phyloP scores from a whole-genome alignment of 768 basidiomycete genomes.

The Boletus sp. region DNA sequence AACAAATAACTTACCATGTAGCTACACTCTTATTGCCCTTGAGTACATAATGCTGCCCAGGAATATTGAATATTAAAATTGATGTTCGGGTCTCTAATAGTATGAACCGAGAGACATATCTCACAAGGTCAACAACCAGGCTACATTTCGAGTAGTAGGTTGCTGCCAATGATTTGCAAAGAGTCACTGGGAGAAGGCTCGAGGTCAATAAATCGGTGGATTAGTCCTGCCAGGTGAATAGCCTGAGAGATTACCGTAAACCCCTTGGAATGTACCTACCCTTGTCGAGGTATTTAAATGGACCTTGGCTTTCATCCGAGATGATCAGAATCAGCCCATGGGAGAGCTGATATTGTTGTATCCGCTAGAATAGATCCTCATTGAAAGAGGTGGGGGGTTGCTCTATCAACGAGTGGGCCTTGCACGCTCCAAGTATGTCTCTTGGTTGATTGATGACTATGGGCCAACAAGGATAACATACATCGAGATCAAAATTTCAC shows the following conservation, averaged over 20 bases:
- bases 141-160: too few species aligned
- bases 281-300: not conserved
- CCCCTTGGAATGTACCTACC: not conserved
- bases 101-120: too few species aligned
- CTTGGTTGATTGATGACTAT: not conserved
- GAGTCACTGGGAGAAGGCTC: not conserved
- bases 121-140: too few species aligned
- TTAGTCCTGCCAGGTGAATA: not conserved
- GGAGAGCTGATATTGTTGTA: too few species aligned
- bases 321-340: not conserved
- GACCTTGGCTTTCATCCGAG: not conserved
- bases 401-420: not conserved
- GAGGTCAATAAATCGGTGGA: not conserved
- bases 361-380: not conserved
- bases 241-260: not conserved
- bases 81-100: too few species aligned
- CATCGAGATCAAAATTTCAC: not conserved
- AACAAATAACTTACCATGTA: slow-evolving; percentile 23
- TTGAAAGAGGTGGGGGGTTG: not conserved
- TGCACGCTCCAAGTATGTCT: not conserved
- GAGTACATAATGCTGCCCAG: not conserved
- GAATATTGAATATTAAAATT: not conserved
- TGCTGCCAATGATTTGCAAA: not conserved
- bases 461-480: not conserved
- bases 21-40: not conserved